Evolutionary conservation across 1,284 basidiomycete genomes (phyloP).

Genomic region (Cerioporus squamosus): DNA sequence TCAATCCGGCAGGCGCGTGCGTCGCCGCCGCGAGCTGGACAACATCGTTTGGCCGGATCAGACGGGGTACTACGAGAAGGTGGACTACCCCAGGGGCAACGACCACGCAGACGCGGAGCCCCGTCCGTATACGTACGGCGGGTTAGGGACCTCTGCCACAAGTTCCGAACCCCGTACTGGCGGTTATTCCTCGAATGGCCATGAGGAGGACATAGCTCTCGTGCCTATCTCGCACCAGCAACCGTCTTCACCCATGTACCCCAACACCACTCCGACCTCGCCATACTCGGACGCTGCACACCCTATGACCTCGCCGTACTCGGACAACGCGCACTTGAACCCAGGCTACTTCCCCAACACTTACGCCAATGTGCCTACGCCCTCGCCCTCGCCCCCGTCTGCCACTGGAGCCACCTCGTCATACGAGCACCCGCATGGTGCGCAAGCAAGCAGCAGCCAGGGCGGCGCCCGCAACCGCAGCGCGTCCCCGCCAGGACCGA

Average conservation of each 20-base stretch:
- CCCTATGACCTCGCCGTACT: not conserved
- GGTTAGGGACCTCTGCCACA: conserved; percentile 4
- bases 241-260: not conserved
- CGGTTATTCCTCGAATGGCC: not conserved
- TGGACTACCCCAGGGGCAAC: conserved; percentile 10
- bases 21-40: conserved; percentile 10
- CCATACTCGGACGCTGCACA: too few relatives aligned
- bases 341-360: not conserved
- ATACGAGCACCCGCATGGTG: conserved; percentile 2
- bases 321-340: not conserved
- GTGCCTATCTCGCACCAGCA: not conserved
- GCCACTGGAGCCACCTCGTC: not conserved
- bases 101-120: conserved; percentile 8
- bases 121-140: conserved; percentile 15
- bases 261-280: not conserved
- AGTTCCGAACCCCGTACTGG: not conserved
- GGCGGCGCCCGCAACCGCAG: not conserved
- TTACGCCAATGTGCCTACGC: not conserved
- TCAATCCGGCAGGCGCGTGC: not conserved
- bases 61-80: conserved; percentile 7
- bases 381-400: not conserved
- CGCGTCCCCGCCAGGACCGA: conserved; percentile 1
- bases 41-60: conserved; percentile 10
- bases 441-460: not conserved
- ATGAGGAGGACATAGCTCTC: not conserved